A percentile compares a stretch with the other conserved stretches of the same genome.
These are phyloP conservation scores for barrel medic (Medicago truncatula) DNA, from an alignment of 306 rosid species.

Conservation along the genomic window DNA sequence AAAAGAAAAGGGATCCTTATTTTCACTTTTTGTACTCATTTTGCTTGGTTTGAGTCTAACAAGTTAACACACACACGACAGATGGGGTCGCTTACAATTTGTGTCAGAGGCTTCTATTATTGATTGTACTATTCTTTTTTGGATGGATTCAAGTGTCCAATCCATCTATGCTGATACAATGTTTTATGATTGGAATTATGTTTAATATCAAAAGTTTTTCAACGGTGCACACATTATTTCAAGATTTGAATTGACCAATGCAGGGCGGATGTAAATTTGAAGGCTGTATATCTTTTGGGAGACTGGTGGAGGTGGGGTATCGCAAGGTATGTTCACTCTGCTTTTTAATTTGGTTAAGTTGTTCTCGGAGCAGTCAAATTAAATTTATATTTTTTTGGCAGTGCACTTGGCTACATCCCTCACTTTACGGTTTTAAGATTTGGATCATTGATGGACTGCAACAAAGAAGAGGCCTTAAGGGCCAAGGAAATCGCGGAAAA, in stretches of 20 bases:
- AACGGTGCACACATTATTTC: constrained; percentile 9
- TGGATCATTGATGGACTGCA: constrained; percentile 76
- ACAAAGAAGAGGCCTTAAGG: constrained; percentile 95
- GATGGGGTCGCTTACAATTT: constrained; percentile 4
- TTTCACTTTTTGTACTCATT: neutral
- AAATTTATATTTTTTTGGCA: constrained; percentile 37
- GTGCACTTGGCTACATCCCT: constrained; percentile 34
- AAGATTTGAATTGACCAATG: constrained; percentile 11
- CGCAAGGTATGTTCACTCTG: constrained; percentile 25
- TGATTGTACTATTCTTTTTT: constrained; percentile 3
- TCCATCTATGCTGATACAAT: neutral
- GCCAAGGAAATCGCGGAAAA: constrained; percentile 78
- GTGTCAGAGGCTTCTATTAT: neutral
- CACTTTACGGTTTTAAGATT: constrained; percentile 41
- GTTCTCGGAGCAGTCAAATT: constrained; percentile 21
- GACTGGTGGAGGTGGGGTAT: constrained; percentile 31
- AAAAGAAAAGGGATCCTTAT: neutral
- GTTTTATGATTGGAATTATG: constrained; percentile 18
- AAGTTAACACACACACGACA: neutral
- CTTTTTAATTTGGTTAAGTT: constrained; percentile 34
- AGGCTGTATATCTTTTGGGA: constrained; percentile 28
- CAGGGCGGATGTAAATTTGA: constrained; percentile 42
- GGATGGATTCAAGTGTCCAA: constrained; percentile 15
- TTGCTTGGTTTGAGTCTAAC: constrained; percentile 15
- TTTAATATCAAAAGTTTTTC: neutral